These are phyloP conservation scores for Apiospora pterosperma DNA, from an alignment of 2,329 filamentous ascomycete species.

Conservation along the genomic window DNA sequence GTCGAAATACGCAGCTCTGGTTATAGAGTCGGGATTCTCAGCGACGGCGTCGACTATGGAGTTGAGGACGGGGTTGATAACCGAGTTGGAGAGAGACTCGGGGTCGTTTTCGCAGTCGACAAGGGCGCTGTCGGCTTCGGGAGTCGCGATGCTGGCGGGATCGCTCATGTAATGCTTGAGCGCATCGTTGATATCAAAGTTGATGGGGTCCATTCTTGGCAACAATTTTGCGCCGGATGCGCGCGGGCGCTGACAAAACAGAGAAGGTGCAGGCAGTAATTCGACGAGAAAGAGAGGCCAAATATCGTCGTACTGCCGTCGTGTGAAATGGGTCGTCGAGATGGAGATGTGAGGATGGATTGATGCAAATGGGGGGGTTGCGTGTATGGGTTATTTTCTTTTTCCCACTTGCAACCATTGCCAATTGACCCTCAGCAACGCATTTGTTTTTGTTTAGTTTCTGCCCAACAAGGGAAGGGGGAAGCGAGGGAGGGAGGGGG, in stretches of 20 bases:
- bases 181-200: conserved; percentile 94
- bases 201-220: conserved; percentile 65
- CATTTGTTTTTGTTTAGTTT: conserved; percentile 31
- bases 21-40: conserved; percentile 86
- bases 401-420: background rate
- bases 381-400: background rate
- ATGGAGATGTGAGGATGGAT: background rate
- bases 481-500: no score
- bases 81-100: conserved; percentile 71
- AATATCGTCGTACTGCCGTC: background rate
- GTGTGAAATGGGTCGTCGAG: background rate
- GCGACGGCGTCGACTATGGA: conserved; percentile 90
- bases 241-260: background rate
- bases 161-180: conserved; percentile 97
- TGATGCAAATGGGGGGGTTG: background rate
- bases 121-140: conserved; percentile 79
- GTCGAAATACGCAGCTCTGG: conserved; percentile 76
- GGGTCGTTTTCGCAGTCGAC: conserved; percentile 92
- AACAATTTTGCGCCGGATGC: conserved; percentile 6
- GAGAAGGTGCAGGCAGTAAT: background rate
- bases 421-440: conserved; percentile 11
- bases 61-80: conserved; percentile 85
- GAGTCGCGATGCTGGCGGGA: conserved; percentile 75
- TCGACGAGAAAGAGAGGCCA: background rate
- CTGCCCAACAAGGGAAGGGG: conserved; percentile 8